A percentile compares a stretch with the other conserved stretches of the same genome.
These are phyloP conservation scores for Suillus placidus DNA, from an alignment of 768 basidiomycete genomes.

Conservation along the genomic window DNA sequence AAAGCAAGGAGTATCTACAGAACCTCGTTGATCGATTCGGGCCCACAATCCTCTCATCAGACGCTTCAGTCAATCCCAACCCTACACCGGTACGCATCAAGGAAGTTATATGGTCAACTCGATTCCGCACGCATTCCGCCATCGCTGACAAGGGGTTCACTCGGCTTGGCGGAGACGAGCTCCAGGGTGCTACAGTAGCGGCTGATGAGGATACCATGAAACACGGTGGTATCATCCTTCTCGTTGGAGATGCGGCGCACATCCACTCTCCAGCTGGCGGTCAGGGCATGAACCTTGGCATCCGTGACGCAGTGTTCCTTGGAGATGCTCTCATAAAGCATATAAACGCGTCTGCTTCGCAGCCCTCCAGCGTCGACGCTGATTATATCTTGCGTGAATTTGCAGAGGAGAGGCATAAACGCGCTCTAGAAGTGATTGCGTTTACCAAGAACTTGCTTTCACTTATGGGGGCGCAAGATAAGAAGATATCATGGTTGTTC, in stretches of 20 bases:
- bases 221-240: conserved; percentile 24
- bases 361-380: conserved; percentile 15
- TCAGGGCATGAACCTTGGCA: conserved; percentile 57
- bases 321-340: conserved; percentile 40
- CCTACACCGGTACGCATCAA: conserved; percentile 35
- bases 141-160: conserved; percentile 44
- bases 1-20: conserved; percentile 47
- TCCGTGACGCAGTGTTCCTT: conserved; percentile 50
- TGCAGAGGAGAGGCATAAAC: conserved; percentile 34
- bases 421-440: conserved; percentile 41
- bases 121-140: conserved; percentile 48
- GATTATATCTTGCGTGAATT: conserved; percentile 29
- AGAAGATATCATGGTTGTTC: conserved; percentile 5
- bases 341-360: conserved; percentile 15
- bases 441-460: conserved; percentile 38
- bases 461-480: conserved; percentile 13
- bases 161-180: conserved; percentile 24
- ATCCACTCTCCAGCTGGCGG: conserved; percentile 55
- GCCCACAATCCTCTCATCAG: conserved; percentile 36
- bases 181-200: background rate
- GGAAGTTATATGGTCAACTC: conserved; percentile 47
- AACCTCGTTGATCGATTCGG: conserved; percentile 44
- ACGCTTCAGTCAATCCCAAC: conserved; percentile 36
- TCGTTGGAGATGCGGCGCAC: conserved; percentile 53
- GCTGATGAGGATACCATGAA: background rate